Percentiles rank a stretch among this genome's conserved stretches.
Evolutionary conservation across 805 yeast species (phyloP).

Genomic region (Saccharomyces eubayanus): DNA sequence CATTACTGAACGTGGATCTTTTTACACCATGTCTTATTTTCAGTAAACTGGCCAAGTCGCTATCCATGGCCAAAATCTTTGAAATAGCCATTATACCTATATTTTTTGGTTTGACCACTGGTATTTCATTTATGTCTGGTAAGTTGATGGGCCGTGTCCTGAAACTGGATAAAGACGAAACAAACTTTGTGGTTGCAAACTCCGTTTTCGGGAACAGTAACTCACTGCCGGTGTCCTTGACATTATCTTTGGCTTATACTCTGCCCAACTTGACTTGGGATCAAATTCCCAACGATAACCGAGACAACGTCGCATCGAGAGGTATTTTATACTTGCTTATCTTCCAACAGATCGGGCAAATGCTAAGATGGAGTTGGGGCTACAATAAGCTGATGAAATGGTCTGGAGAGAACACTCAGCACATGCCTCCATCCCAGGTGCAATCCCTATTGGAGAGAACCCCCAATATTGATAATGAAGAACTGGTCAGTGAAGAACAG

Average conservation of each 20-base stretch:
- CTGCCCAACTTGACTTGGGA: conserved; percentile 73
- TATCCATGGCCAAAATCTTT: conserved; percentile 65
- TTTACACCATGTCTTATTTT: conserved; percentile 95
- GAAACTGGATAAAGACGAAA: conserved; percentile 59
- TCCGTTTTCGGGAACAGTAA: conserved; percentile 94
- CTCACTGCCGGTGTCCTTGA: conserved; percentile 86
- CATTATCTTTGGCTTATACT: conserved; percentile 68
- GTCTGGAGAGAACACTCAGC: conserved; percentile 25
- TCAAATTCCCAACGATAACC: conserved; percentile 53
- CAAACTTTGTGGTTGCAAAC: conserved; percentile 93
- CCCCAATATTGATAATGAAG: neutral
- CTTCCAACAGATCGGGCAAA: conserved; percentile 77
- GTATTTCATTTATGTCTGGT: conserved; percentile 62
- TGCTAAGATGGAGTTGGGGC: conserved; percentile 84
- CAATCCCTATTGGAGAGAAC: conserved; percentile 11
- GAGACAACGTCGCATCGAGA: conserved; percentile 67
- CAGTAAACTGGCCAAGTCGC: conserved; percentile 59
- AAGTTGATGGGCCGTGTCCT: conserved; percentile 44
- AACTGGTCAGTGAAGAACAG: neutral
- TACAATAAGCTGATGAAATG: conserved; percentile 59
- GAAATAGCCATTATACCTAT: conserved; percentile 82
- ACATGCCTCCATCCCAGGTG: conserved; percentile 26
- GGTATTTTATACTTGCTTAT: conserved; percentile 67
- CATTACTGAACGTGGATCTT: conserved; percentile 75
- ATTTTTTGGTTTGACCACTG: conserved; percentile 74